Percentiles rank a stretch among this genome's conserved stretches.
Evolutionary conservation across 345 rosid species (phyloP).

Genomic region (Euphorbia peplus): DNA sequence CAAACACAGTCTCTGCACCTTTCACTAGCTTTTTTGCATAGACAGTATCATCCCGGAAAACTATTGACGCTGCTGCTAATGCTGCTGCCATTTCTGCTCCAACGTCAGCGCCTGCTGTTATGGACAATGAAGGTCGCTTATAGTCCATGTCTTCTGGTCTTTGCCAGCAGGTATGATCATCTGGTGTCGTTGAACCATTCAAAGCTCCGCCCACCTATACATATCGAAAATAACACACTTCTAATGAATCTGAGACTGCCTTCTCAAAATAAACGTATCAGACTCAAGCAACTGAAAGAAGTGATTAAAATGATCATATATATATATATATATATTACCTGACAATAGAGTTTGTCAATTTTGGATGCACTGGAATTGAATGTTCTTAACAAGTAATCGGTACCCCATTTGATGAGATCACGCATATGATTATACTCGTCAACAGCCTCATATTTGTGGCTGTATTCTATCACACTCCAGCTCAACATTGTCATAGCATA

Average conservation of each 20-base stretch:
- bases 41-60: constrained; percentile 45
- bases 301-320: no score
- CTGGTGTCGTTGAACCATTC: constrained; percentile 52
- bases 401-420: constrained; percentile 78
- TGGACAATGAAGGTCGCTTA: constrained; percentile 36
- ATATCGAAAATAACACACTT: neutral
- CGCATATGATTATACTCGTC: constrained; percentile 55
- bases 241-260: no score
- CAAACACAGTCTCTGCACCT: constrained; percentile 57
- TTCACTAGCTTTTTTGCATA: constrained; percentile 54
- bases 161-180: constrained; percentile 76
- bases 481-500: constrained; percentile 87
- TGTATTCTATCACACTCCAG: constrained; percentile 89
- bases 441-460: constrained; percentile 55
- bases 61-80: constrained; percentile 73
- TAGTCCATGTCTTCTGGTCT: constrained; percentile 87
- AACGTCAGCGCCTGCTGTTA: constrained; percentile 55
- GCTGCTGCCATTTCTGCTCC: constrained; percentile 80
- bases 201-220: constrained; percentile 64
- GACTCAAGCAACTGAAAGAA: no score
- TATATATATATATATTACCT: no score
- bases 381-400: constrained; percentile 78
- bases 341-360: constrained; percentile 55
- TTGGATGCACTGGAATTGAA: constrained; percentile 65
- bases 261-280: no score